Conservation (phyloP, 208 protist genomes). For the Crithidia thermophila region DNA sequence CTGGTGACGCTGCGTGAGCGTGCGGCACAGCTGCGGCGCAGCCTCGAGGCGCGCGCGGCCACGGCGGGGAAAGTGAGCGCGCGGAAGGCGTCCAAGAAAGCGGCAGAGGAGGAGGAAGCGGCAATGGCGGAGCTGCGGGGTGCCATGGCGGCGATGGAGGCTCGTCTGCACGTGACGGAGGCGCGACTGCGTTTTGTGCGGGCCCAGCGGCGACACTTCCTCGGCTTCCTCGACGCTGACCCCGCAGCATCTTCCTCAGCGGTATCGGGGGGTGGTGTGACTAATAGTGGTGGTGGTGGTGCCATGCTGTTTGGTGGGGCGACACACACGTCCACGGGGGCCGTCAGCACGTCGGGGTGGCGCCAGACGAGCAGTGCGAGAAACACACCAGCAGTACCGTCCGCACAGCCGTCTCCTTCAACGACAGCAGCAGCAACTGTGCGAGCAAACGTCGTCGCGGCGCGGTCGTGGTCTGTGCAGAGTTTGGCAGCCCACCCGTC, state of each 20-base stretch:
- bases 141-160: conserved; percentile 18
- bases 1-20: conserved; percentile 8
- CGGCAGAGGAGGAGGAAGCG: background rate
- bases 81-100: too few species aligned
- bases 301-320: background rate
- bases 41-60: too few species aligned
- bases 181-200: conserved; percentile 19
- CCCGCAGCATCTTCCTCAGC: background rate
- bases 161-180: conserved; percentile 22
- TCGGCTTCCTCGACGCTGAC: conserved; percentile 12
- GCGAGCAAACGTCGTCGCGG: background rate
- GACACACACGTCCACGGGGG: background rate
- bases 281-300: background rate
- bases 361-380: background rate
- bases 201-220: conserved; percentile 25
- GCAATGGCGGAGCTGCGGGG: conserved; percentile 13
- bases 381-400: background rate
- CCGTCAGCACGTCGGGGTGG: background rate
- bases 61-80: too few species aligned
- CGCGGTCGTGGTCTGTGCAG: conserved; percentile 24
- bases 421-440: too few species aligned
- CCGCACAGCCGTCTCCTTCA: background rate
- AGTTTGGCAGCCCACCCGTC: conserved; percentile 26
- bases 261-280: background rate
- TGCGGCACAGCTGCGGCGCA: conserved; percentile 3